These are phyloP conservation scores for Penicillium fuscoglaucum DNA, from an alignment of 2,329 filamentous ascomycete genomes.

Conservation along the genomic window DNA sequence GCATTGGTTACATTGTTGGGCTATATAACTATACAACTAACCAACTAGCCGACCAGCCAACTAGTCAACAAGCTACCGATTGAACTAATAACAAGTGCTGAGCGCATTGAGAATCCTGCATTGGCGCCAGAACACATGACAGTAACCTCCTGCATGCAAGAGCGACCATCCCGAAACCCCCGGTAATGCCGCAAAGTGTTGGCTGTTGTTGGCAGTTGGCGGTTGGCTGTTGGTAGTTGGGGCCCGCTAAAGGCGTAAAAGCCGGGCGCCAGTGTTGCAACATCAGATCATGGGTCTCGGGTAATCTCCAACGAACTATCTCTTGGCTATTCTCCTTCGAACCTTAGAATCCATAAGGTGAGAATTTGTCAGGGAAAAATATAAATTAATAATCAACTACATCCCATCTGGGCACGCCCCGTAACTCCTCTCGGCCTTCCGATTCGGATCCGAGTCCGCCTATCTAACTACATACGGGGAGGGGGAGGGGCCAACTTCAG, in stretches of 20 bases:
- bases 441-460: constrained; percentile 4
- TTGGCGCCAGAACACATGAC: constrained; percentile 9
- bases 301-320: constrained; percentile 1
- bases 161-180: not conserved
- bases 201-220: not conserved
- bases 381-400: not conserved
- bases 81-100: not conserved
- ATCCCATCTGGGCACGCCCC: not conserved
- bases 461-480: not conserved
- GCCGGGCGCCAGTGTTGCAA: constrained; percentile 6
- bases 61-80: too few relatives aligned
- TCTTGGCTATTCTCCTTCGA: not conserved
- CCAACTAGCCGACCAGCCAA: not conserved
- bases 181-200: not conserved
- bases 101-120: not conserved
- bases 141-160: constrained; percentile 3
- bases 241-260: constrained; percentile 1
- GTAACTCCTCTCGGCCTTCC: not conserved
- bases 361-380: not conserved
- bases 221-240: not conserved
- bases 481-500: not conserved
- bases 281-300: constrained; percentile 7
- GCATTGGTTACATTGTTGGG: not conserved
- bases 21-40: too few relatives aligned
- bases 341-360: not conserved